Percentiles rank a stretch among this genome's conserved stretches.
Conservation (phyloP, 1,284 basidiomycete genomes). For the Trichosporon asahii region DNA sequence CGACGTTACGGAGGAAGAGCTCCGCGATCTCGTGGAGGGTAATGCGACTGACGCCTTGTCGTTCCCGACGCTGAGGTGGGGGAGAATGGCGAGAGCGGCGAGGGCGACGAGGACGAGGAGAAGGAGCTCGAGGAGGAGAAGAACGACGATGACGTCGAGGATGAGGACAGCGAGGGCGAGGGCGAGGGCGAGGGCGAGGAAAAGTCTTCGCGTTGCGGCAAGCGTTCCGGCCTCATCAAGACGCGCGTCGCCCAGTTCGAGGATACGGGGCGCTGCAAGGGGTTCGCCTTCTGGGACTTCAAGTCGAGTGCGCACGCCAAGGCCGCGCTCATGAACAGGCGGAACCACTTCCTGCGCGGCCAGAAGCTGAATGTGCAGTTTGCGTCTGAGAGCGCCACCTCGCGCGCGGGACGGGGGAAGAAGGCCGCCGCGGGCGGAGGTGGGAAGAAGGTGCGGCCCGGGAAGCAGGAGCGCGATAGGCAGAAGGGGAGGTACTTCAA, state of each 20-base stretch:
- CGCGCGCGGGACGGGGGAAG: slow-evolving; percentile 32
- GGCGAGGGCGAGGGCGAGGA: slow-evolving; percentile 42
- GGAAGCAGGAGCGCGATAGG: slow-evolving; percentile 7
- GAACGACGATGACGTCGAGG: slow-evolving; percentile 36
- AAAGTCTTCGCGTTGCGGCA: slow-evolving; percentile 40
- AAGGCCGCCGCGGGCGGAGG: slow-evolving; percentile 14
- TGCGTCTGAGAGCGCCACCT: slow-evolving; percentile 45
- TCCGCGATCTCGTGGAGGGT: slow-evolving; percentile 55
- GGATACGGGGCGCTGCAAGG: slow-evolving; percentile 90
- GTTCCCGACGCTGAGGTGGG: slow-evolving; percentile 34
- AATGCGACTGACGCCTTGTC: slow-evolving; percentile 56
- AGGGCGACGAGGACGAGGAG: slow-evolving; percentile 21
- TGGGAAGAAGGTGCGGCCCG: slow-evolving; percentile 12
- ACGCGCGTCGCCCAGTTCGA: slow-evolving; percentile 93
- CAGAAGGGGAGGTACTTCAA: slow-evolving; percentile 18
- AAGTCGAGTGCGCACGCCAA: slow-evolving; percentile 73
- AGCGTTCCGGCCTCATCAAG: slow-evolving; percentile 72
- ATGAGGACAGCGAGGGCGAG: slow-evolving; percentile 37
- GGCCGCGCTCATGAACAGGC: slow-evolving; percentile 71
- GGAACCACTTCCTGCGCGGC: slow-evolving; percentile 79
- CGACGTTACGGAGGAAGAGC: slow-evolving; percentile 72
- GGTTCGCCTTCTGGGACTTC: slow-evolving; percentile 98
- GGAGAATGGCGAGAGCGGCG: slow-evolving; percentile 26
- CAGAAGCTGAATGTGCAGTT: slow-evolving; percentile 53
- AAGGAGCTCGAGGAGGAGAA: slow-evolving; percentile 29